These are phyloP conservation scores for Phytophthora constricta DNA, from an alignment of 352 stramenopile genomes.

Conservation along the genomic window DNA sequence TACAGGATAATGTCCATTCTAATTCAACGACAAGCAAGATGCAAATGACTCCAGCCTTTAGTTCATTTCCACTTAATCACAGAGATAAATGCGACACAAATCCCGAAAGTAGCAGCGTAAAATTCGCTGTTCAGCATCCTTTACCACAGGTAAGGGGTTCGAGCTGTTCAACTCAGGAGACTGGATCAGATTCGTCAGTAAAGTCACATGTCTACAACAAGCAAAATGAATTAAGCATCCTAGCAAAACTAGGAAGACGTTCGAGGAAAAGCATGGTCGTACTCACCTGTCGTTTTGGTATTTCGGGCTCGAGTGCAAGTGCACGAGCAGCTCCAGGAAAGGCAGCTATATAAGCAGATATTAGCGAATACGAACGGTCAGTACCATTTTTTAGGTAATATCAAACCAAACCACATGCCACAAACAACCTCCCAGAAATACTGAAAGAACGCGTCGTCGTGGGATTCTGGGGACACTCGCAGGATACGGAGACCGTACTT, in stretches of 20 bases:
- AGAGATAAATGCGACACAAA: conserved; percentile 68
- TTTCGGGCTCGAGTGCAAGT: conserved; percentile 77
- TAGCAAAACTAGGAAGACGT: too few species aligned
- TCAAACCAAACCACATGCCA: too few species aligned
- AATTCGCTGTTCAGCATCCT: conserved; percentile 79
- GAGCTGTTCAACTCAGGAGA: conserved; percentile 83
- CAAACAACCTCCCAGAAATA: conserved; percentile 92
- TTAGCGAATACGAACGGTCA: too few species aligned
- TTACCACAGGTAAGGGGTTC: conserved; percentile 67
- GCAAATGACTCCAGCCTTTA: not conserved
- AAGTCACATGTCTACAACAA: conserved; percentile 61
- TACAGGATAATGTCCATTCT: too few species aligned
- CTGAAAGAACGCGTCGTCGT: conserved; percentile 84
- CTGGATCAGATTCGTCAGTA: conserved; percentile 86
- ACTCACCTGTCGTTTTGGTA: conserved; percentile 71
- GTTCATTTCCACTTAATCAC: conserved; percentile 31
- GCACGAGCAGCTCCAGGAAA: conserved; percentile 84
- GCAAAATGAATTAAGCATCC: too few species aligned
- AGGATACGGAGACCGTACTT: conserved; percentile 86
- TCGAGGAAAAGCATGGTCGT: not conserved
- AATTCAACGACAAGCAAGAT: not conserved
- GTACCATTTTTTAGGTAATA: too few species aligned
- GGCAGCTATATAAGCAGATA: conserved; percentile 47
- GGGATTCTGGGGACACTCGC: conserved; percentile 67
- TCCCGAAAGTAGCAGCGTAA: conserved; percentile 85